Percentiles rank a stretch among this genome's conserved stretches.
phyloP scores from a whole-genome alignment of 1,284 basidiomycete genomes.

The Malassezia furfur region DNA sequence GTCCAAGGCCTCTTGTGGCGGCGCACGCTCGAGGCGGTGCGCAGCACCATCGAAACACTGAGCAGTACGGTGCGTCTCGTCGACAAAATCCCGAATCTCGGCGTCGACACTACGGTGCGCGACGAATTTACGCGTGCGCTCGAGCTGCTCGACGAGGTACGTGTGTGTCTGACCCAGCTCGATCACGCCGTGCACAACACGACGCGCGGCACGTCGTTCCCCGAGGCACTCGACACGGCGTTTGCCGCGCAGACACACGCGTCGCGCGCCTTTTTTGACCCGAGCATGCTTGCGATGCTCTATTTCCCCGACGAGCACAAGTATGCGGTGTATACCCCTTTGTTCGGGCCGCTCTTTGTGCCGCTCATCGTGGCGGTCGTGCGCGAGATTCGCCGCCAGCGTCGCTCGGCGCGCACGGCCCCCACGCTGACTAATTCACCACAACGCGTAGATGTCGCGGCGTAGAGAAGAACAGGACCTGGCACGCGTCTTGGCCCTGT shows the following conservation, averaged over 20 bases:
- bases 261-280: conserved; percentile 89
- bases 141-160: conserved; percentile 4
- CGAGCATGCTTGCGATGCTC: conserved; percentile 83
- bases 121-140: conserved; percentile 19
- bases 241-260: conserved; percentile 62
- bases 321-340: conserved; percentile 47
- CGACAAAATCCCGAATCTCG: conserved; percentile 34
- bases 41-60: conserved; percentile 28
- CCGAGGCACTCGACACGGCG: conserved; percentile 56
- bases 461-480: conserved; percentile 17
- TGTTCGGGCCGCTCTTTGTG: conserved; percentile 54
- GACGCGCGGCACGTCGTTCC: background rate
- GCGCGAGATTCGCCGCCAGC: conserved; percentile 13
- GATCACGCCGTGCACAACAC: background rate
- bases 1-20: conserved; percentile 20
- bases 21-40: conserved; percentile 26
- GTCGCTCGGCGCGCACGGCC: background rate
- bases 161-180: background rate
- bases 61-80: conserved; percentile 31
- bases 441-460: conserved; percentile 13
- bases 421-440: background rate
- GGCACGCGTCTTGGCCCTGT: conserved; percentile 10
- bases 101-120: conserved; percentile 29
- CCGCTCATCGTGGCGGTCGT: conserved; percentile 67
- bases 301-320: conserved; percentile 63